A percentile compares a stretch with the other conserved stretches of the same genome.
Evolutionary conservation across 225 moss, liverwort and hornwort genomes (phyloP).

Genomic region (Physcomitrium patens): DNA sequence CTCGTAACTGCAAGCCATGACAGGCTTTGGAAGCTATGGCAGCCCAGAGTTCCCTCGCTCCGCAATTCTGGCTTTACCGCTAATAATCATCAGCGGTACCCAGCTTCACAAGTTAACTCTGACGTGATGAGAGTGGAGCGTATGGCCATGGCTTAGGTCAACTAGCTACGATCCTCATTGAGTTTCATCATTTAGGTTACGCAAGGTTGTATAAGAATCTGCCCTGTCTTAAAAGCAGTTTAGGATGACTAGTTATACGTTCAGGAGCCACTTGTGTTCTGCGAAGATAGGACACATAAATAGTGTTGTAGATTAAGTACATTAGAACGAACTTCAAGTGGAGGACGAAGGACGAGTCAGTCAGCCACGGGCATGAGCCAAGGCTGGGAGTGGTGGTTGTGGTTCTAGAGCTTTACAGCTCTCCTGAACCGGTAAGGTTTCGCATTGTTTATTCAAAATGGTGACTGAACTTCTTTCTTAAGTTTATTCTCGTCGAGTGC

Average conservation of each 20-base stretch:
- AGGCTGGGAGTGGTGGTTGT: conserved; percentile 29
- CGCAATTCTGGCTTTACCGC: conserved; percentile 62
- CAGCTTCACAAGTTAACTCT: conserved; percentile 51
- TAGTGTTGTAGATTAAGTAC: conserved; percentile 33
- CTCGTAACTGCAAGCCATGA: conserved; percentile 98
- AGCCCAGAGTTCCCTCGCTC: conserved; percentile 74
- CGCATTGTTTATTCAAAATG: conserved; percentile 47
- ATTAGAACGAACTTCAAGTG: conserved; percentile 27
- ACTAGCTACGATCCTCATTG: conserved; percentile 5
- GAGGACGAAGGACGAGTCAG: conserved; percentile 28
- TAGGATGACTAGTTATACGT: conserved; percentile 32
- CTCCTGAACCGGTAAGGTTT: conserved; percentile 40
- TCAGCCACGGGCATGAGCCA: conserved; percentile 32
- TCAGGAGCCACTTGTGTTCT: conserved; percentile 26
- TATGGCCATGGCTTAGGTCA: conserved; percentile 54
- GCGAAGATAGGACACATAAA: conserved; percentile 26
- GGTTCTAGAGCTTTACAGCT: conserved; percentile 34
- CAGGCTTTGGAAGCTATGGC: conserved; percentile 96
- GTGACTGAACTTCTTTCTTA: conserved; percentile 29
- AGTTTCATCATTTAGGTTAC: conserved; percentile 19
- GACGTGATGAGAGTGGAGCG: conserved; percentile 58
- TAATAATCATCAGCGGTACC: conserved; percentile 68
- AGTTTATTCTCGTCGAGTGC: neutral
- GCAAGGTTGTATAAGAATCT: conserved; percentile 13
- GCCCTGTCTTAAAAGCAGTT: conserved; percentile 9